Percentiles rank a stretch among this genome's conserved stretches.
phyloP scores from a whole-genome alignment of 345 rosid genomes.

The Stellera chamaejasme region DNA sequence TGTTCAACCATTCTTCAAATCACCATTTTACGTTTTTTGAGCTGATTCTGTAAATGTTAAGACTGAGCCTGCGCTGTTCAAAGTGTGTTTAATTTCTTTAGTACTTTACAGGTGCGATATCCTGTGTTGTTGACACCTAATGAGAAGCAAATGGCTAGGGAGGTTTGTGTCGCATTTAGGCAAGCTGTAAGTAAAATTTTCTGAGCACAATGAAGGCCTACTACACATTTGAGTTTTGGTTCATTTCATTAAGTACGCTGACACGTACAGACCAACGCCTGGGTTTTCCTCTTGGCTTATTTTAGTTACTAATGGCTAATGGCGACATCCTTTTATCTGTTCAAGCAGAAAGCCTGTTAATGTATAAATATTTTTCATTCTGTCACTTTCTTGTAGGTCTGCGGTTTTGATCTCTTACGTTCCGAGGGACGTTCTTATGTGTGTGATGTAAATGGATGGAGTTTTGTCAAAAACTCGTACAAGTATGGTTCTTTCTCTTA shows the following conservation, averaged over 20 bases:
- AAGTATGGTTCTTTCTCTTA: slow-evolving; percentile 42
- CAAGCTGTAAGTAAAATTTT: slow-evolving; percentile 57
- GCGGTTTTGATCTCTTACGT: slow-evolving; percentile 98
- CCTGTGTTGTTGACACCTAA: slow-evolving; percentile 85
- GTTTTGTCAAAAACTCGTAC: slow-evolving; percentile 98
- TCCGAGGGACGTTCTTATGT: slow-evolving; percentile 95
- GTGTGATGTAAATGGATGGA: slow-evolving; percentile 99
- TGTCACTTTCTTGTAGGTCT: slow-evolving; percentile 48
- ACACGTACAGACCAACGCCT: no score
- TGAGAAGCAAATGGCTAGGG: slow-evolving; percentile 98
- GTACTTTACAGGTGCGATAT: slow-evolving; percentile 64
- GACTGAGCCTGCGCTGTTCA: background rate
- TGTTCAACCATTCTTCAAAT: no score
- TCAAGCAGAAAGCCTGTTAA: no score
- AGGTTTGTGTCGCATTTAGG: slow-evolving; percentile 89
- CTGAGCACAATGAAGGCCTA: no score
- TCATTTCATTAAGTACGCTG: no score
- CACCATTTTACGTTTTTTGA: no score
- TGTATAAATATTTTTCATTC: no score
- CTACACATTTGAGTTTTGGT: no score
- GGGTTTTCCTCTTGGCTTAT: no score
- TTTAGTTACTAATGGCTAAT: no score
- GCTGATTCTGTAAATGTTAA: background rate
- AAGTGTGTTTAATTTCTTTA: slow-evolving; percentile 10
- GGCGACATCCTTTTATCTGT: no score